Evolutionary conservation across 345 rosid genomes (phyloP).

Genomic region (Sonneratia caseolaris): DNA sequence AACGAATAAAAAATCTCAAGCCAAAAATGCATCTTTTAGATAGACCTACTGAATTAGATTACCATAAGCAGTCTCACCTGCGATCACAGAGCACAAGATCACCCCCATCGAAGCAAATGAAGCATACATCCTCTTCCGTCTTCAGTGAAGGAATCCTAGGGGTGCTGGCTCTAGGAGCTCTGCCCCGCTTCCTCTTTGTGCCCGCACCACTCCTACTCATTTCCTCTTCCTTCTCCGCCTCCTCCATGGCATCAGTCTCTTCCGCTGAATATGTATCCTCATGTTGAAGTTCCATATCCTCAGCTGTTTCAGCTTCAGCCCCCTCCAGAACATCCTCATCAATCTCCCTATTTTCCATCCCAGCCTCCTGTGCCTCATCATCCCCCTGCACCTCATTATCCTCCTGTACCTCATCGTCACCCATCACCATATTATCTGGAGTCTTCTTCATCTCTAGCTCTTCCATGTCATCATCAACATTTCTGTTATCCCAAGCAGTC

Average conservation of each 20-base stretch:
- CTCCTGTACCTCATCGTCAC: slow-evolving; percentile 6
- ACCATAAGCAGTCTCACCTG: slow-evolving; percentile 39
- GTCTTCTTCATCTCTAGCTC: slow-evolving; percentile 7
- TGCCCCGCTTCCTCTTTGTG: slow-evolving; percentile 73
- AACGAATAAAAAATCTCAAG: slow-evolving; percentile 1
- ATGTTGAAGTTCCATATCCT: slow-evolving; percentile 20
- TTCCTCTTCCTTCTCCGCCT: slow-evolving; percentile 32
- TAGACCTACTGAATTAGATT: neutral
- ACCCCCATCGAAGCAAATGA: slow-evolving; percentile 96
- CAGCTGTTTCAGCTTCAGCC: slow-evolving; percentile 24
- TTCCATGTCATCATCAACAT: slow-evolving; percentile 10
- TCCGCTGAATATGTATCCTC: slow-evolving; percentile 14
- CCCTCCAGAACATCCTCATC: slow-evolving; percentile 8
- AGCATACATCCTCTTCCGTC: slow-evolving; percentile 94
- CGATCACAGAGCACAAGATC: slow-evolving; percentile 94
- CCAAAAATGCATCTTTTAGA: neutral
- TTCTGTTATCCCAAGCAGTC: neutral
- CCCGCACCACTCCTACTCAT: slow-evolving; percentile 27
- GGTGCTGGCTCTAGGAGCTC: slow-evolving; percentile 26
- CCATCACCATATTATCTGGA: slow-evolving; percentile 14
- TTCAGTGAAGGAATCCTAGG: slow-evolving; percentile 41
- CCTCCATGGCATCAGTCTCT: slow-evolving; percentile 21
- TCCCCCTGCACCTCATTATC: slow-evolving; percentile 10
- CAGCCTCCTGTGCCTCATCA: slow-evolving; percentile 10
- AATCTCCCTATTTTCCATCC: neutral